Conservation (phyloP, 345 rosid genomes). For the Raphanus sativus region DNA sequence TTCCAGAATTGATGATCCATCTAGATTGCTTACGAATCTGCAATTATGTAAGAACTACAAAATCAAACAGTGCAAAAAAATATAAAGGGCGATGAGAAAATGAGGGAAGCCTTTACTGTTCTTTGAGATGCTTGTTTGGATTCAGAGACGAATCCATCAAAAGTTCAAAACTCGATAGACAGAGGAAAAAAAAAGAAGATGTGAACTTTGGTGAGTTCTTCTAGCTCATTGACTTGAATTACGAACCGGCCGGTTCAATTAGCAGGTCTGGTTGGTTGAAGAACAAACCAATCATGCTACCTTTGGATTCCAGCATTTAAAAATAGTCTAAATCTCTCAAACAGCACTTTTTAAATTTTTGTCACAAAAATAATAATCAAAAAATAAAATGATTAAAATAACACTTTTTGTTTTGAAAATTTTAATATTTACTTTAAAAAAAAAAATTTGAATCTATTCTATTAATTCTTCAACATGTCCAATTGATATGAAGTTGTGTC, state of each 20-base stretch:
- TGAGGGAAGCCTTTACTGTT: constrained; percentile 47
- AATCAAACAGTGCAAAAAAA: background rate
- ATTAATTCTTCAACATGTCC: no score
- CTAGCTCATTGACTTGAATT: background rate
- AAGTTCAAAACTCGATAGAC: constrained; percentile 27
- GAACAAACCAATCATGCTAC: no score
- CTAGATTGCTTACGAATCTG: constrained; percentile 86
- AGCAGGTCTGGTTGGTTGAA: background rate
- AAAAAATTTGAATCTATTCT: no score
- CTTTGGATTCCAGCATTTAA: no score
- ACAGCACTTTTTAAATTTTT: no score
- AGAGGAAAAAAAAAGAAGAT: constrained; percentile 7
- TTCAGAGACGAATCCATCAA: constrained; percentile 66
- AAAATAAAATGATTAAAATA: no score
- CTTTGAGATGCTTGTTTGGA: constrained; percentile 78
- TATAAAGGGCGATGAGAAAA: background rate
- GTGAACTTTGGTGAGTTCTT: background rate
- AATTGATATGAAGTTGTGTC: no score
- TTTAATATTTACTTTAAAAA: no score
- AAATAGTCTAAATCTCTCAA: no score
- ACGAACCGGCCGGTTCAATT: constrained; percentile 16
- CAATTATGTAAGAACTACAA: background rate
- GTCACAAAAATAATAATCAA: no score
- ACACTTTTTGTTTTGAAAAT: no score
- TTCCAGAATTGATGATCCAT: constrained; percentile 75